Evolutionary conservation across 2,329 filamentous ascomycete species (phyloP), one percentile per base, ranked within the genome.

Genomic region (Fusarium pininemorale): DNA sequence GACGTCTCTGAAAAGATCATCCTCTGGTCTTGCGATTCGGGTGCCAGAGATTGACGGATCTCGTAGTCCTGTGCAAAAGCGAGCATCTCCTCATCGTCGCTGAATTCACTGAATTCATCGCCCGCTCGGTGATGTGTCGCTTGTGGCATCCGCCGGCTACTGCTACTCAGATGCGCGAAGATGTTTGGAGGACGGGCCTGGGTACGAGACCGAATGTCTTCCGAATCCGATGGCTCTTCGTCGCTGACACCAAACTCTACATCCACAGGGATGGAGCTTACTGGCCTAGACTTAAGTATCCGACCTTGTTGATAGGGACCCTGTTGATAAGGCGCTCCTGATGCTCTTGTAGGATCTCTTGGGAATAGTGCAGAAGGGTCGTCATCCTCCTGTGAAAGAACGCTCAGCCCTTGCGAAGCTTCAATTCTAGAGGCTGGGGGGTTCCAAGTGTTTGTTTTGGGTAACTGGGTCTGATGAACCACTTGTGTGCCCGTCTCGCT

Each of bases 31-130:
- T 75, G 69, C 8, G 77, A 75, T 15, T 74, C 54, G n/a, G 60
- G 67, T 38, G 60, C 75, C 64, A 67, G 26, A 73, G 77, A 80
- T 54, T 86, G 83, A 22, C 81, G 82, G 69, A 81, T 81, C 70
- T 89, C 87, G 42, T 87, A 84, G 72, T 87, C 83, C 68, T 89
- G 83, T 16, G 86, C 87, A 63, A 88, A 82, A 35, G 86, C 87
- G 37, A 88, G 80, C 84, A 90, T 87, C 47, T 86, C 86, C 57
- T 85, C 82, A 64, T 87, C 86, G 48, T 88, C 85, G 63, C 84
- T 85, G 62, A 87, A 87, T 59, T 87, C 86, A 73, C 84, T 86
- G 66, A 84, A 85, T 58, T 83, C 79, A 55, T 83, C 81, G 38
- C 75, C 74, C 30, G 72, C 64, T 47, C 76, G 79, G 48, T 78